Evolutionary conservation across 1,284 basidiomycete species (phyloP), one percentile per base, ranked within the genome.

Genomic region (Rhodotorula sp.): DNA sequence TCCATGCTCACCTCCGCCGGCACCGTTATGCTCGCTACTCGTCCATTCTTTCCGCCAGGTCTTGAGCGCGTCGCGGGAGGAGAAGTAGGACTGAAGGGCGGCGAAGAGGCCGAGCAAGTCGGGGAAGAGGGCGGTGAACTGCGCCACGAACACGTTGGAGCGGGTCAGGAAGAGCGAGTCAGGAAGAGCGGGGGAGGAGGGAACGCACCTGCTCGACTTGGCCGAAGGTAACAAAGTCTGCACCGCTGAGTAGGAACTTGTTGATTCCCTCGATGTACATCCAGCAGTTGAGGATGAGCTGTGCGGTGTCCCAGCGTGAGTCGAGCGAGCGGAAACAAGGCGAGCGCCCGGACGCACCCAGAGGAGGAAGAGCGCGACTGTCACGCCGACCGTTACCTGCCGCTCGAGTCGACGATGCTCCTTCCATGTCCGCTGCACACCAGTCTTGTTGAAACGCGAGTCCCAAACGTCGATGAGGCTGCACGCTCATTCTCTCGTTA

Each of bases 91-190:
- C 17, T 15, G 27, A n/a, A 55, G 19, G n/a, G 59, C 67, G 13
- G 36, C 20, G 10, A 29, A 30, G 32, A 65, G 39, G 20, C 54
- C 62, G 48, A 68, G 59, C 0, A 68, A 29, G 46, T 61, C 59
- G 11, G 54, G 30, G 27, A 64, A 64, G 29, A 68, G 54, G 27
- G 67, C 67, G 5, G 62, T 64, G 30, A 68, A 10, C 55, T 68
- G 53, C n/a, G 51, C 22, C n/a, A n/a, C 27, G 53, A 20, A 15
- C 8, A n/a, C n/a, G n/a, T n/a, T n/a, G n/a, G n/a, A n/a, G n/a
- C 6, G 5, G 2, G 34, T 34, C 22, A 36, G 56, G 2, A 2
- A 11, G 9, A 17, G 34, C 19, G 11, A 52, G 10, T 3, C 13
- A 9, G 20, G 27, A 20, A 22, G 32, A 13, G 7, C 0, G 19